Percentiles rank a stretch among this genome's conserved stretches.
These are phyloP conservation scores for Piper betle DNA, from an alignment of 164 flowering plant species.

Conservation along the genomic window DNA sequence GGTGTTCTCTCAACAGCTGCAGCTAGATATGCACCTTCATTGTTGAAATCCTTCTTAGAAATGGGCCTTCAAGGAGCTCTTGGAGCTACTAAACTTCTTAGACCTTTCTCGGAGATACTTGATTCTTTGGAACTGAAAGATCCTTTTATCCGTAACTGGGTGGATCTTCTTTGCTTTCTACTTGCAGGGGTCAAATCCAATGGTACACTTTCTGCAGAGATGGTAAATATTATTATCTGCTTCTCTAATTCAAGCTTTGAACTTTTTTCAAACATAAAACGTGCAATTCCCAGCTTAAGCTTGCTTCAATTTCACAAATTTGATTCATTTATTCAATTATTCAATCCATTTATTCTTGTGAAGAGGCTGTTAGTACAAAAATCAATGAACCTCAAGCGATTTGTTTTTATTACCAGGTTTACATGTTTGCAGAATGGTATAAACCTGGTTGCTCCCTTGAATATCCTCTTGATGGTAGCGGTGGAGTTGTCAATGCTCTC, in stretches of 20 bases:
- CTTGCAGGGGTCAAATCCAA: slow-evolving; percentile 94
- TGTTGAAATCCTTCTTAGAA: slow-evolving; percentile 61
- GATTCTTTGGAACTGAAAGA: slow-evolving; percentile 77
- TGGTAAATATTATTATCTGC: slow-evolving; percentile 37
- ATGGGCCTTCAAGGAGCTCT: slow-evolving; percentile 96
- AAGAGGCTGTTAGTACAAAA: background rate
- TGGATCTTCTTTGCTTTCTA: slow-evolving; percentile 78
- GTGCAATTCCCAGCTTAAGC: background rate
- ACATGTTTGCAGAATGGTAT: slow-evolving; percentile 99
- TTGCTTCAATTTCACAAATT: background rate
- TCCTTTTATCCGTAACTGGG: slow-evolving; percentile 83
- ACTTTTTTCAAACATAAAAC: background rate
- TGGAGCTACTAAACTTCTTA: slow-evolving; percentile 84
- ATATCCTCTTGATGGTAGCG: slow-evolving; percentile 87
- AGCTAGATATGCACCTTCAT: slow-evolving; percentile 81
- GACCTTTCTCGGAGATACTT: slow-evolving; percentile 81
- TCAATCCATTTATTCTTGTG: background rate
- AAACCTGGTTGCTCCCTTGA: slow-evolving; percentile 83
- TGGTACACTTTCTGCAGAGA: slow-evolving; percentile 93
- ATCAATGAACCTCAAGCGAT: background rate
- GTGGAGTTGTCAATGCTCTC: slow-evolving; percentile 76
- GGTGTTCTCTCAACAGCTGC: slow-evolving; percentile 89
- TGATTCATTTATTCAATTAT: background rate
- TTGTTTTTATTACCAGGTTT: slow-evolving; percentile 41
- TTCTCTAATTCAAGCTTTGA: background rate